phyloP scores from a whole-genome alignment of 2,329 filamentous ascomycete genomes.

The Phaeophleospora eucalypticola region DNA sequence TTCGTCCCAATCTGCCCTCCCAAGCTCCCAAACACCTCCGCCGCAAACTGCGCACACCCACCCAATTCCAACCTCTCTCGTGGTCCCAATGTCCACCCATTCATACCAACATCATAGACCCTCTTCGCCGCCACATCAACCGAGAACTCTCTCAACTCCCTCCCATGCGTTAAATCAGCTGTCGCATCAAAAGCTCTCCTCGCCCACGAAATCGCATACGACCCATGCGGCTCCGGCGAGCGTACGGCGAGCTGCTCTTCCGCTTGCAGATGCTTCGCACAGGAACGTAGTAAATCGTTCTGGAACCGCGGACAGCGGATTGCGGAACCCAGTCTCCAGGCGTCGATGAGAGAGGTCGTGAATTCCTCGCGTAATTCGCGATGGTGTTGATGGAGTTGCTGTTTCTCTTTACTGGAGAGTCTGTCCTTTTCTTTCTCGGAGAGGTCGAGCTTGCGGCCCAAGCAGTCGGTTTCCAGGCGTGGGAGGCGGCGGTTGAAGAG shows the following conservation, averaged over 20 bases:
- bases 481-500: conserved; percentile 7
- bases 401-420: not conserved
- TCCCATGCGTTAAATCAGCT: not conserved
- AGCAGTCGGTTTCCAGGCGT: not conserved
- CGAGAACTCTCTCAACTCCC: conserved; percentile 5
- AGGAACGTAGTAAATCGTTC: not conserved
- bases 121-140: conserved; percentile 11
- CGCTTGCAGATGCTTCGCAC: not conserved
- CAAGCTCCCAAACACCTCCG: conserved; percentile 6
- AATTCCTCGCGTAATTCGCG: not conserved
- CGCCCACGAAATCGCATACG: conserved; percentile 2
- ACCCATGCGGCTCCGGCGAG: not conserved
- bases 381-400: not conserved
- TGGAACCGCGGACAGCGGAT: not conserved
- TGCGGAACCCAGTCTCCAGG: not conserved
- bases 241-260: not conserved
- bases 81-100: conserved; percentile 3
- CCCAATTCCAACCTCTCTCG: conserved; percentile 7
- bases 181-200: conserved; percentile 2
- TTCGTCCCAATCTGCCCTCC: conserved; percentile 11
- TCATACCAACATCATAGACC: conserved; percentile 6
- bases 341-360: conserved; percentile 1
- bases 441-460: not conserved
- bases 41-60: not conserved
- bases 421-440: no score